phyloP scores from a whole-genome alignment of 1,284 basidiomycete genomes.

The Ceratobasidium sp. region DNA sequence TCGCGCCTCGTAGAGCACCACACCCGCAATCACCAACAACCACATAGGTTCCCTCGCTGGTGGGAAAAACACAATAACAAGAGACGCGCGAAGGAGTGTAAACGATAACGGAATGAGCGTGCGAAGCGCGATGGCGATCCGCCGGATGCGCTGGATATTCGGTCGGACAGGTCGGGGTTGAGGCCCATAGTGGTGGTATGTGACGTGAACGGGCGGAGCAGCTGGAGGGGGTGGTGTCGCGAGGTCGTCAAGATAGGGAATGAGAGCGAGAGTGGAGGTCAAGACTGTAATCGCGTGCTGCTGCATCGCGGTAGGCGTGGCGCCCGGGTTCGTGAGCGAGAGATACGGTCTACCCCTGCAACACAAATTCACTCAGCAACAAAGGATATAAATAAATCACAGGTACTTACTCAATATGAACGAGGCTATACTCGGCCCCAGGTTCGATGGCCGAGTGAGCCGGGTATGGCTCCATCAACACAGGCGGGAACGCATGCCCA shows the following conservation, averaged over 20 bases:
- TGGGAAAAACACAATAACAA: constrained; percentile 83
- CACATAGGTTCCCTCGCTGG: constrained; percentile 81
- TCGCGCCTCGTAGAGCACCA: constrained; percentile 79
- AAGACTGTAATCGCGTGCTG: constrained; percentile 76
- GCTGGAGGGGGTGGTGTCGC: constrained; percentile 67
- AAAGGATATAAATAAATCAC: constrained; percentile 21
- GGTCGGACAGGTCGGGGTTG: constrained; percentile 13
- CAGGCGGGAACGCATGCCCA: constrained; percentile 63
- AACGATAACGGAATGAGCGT: constrained; percentile 72
- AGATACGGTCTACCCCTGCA: constrained; percentile 73
- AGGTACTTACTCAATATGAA: constrained; percentile 69
- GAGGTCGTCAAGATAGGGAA: constrained; percentile 57
- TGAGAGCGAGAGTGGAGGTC: constrained; percentile 75
- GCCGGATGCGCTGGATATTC: constrained; percentile 39
- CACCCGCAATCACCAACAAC: constrained; percentile 72
- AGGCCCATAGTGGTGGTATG: constrained; percentile 26
- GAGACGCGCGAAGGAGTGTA: constrained; percentile 74
- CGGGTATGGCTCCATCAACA: constrained; percentile 50
- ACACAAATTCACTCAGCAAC: constrained; percentile 45
- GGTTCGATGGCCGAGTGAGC: constrained; percentile 51
- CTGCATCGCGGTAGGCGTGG: constrained; percentile 71
- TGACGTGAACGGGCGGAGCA: constrained; percentile 60
- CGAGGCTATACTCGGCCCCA: constrained; percentile 72
- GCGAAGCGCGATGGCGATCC: constrained; percentile 48
- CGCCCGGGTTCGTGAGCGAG: constrained; percentile 64